Base-by-base conservation (phyloP, 495 filamentous ascomycete species). In the Massariosphaeria phaeospora region DNA sequence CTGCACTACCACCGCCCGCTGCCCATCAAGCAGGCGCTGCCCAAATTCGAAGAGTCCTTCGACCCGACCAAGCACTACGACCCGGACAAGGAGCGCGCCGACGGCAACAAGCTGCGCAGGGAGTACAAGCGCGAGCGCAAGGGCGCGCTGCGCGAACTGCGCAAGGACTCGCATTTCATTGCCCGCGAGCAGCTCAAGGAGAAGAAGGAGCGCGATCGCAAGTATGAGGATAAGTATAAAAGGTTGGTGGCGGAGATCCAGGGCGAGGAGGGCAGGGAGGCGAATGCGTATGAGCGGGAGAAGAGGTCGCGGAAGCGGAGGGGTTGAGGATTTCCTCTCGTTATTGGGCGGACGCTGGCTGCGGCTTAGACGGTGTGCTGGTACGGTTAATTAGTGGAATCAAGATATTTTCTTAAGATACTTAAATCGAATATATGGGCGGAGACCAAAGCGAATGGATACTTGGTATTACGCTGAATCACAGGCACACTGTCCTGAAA, bases 11-110 rank as follows among this genome's bases (percentile, higher is more conserved):
- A 97, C 76, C 78, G 78, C 0, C 90, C 89, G 0, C 78, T 94
- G 3, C 82, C 94, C 12, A 95, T 99, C 72, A 88, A 89, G 63
- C 81, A 83, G 8, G 83, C 83, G 39, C 84, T 96, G 21, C 93
- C 93, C 62, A 96, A 95, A 72, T 99, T 97, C 75, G 94, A 99
- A 73, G 90, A 95, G 68, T 74, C 80, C 58, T 99, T 89, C 81
- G 89, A 91, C 68, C 93, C 90, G 11, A 79, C 88, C 75, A 90
- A 87, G 70, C 91, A 95, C 76, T 96, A 97, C 77, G 93, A 99
- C 64, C 88, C 89, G 1, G 83, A 97, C 68, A 80, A 81, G 46
- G 90, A 93, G 66, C 86, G 93, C 23, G 79, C 84, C n/a, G 89
- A 94, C 55, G 59, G 81, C 40, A 81, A 80, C 59, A 89, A 88